These are phyloP conservation scores for Saturnispora sanitii DNA, from an alignment of 805 yeast genomes.

Conservation along the genomic window DNA sequence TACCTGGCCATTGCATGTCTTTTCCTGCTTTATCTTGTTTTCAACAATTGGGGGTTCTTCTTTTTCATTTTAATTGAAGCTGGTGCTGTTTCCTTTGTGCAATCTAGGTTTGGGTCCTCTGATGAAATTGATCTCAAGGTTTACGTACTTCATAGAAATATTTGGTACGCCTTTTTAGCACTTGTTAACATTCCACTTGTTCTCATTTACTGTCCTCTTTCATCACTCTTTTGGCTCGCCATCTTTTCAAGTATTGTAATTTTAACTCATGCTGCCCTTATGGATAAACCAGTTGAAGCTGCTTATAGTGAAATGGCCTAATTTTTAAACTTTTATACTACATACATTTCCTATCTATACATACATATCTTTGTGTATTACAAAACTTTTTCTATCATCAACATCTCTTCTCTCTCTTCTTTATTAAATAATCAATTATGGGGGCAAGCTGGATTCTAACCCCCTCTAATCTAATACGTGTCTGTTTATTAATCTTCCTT, in stretches of 20 bases:
- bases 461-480: background rate
- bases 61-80: constrained; percentile 51
- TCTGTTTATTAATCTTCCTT: background rate
- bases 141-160: constrained; percentile 63
- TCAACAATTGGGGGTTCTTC: constrained; percentile 73
- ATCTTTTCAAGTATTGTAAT: constrained; percentile 77
- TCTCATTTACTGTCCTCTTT: constrained; percentile 78
- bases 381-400: too few species aligned
- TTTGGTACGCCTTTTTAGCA: constrained; percentile 74
- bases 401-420: background rate
- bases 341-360: background rate
- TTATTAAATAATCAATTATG: background rate
- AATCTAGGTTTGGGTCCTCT: constrained; percentile 21
- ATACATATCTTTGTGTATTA: too few species aligned
- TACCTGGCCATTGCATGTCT: constrained; percentile 61
- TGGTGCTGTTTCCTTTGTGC: constrained; percentile 35
- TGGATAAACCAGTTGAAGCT: constrained; percentile 94
- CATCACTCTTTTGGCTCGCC: constrained; percentile 84
- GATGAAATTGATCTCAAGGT: constrained; percentile 28
- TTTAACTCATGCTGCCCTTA: constrained; percentile 75
- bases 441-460: background rate
- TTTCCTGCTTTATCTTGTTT: constrained; percentile 65
- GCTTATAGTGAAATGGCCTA: constrained; percentile 68
- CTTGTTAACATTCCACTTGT: constrained; percentile 43
- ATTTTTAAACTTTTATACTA: background rate